These are phyloP conservation scores for Cucumis hystrix DNA, from an alignment of 306 rosid genomes.

Conservation along the genomic window DNA sequence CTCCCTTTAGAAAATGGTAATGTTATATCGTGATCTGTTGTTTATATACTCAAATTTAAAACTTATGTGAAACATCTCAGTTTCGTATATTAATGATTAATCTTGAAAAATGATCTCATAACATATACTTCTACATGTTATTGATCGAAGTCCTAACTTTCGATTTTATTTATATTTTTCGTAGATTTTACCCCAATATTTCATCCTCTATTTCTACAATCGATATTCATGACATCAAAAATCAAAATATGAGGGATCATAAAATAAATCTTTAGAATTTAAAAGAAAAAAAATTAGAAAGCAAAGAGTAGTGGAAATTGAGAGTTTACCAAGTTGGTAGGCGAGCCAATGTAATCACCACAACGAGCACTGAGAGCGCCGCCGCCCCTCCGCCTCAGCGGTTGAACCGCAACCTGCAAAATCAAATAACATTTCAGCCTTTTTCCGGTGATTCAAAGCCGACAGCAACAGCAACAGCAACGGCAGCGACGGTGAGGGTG, in stretches of 20 bases:
- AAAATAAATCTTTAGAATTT: no score
- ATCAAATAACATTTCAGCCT: background rate
- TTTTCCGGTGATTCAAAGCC: background rate
- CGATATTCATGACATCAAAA: background rate
- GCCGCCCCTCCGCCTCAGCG: constrained; percentile 53
- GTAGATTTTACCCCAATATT: background rate
- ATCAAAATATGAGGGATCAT: background rate
- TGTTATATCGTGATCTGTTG: no score
- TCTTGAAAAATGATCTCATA: no score
- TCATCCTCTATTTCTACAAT: background rate
- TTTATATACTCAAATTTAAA: background rate
- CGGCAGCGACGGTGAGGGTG: background rate
- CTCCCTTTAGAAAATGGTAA: no score
- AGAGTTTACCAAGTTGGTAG: constrained; percentile 74
- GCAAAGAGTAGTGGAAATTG: background rate
- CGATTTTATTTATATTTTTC: no score
- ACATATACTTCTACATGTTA: no score
- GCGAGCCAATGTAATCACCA: constrained; percentile 75
- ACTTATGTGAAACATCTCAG: no score
- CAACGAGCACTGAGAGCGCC: constrained; percentile 86
- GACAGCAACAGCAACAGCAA: background rate
- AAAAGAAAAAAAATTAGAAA: background rate
- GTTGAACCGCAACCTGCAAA: constrained; percentile 46
- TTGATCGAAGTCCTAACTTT: no score
- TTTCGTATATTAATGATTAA: no score